Conservation (phyloP, 345 rosid genomes). For the Euphorbia lathyris region DNA sequence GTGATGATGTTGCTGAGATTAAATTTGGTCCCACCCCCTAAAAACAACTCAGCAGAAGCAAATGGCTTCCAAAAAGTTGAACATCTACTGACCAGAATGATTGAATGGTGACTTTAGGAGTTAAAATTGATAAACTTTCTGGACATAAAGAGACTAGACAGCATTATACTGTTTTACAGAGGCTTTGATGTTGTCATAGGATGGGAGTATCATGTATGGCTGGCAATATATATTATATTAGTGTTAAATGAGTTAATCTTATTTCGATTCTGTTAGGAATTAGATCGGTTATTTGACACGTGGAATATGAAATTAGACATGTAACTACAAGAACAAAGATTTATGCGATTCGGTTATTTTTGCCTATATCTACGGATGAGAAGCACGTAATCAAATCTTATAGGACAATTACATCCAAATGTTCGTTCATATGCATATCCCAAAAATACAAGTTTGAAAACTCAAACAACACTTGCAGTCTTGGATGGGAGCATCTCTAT, state of each 20-base stretch:
- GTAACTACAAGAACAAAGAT: no score
- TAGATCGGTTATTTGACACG: no score
- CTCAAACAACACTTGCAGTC: no score
- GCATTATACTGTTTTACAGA: not conserved
- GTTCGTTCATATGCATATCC: no score
- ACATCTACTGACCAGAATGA: not conserved
- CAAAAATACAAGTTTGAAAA: no score
- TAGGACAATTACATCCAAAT: no score
- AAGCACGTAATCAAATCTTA: no score
- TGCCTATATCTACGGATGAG: no score
- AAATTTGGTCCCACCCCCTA: not conserved
- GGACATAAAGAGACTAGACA: not conserved
- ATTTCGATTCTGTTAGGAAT: no score
- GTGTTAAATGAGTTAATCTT: no score
- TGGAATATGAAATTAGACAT: no score
- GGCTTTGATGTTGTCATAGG: not conserved
- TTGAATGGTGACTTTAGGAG: not conserved
- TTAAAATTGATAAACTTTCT: not conserved
- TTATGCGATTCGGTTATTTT: no score
- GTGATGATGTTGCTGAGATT: not conserved
- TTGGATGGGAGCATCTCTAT: not conserved
- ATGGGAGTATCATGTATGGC: not conserved
- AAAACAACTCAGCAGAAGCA: not conserved
- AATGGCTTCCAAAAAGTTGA: not conserved
- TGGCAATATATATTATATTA: not conserved